Base-by-base conservation (phyloP, 352 stramenopile species). In the Globisporangium solare region DNA sequence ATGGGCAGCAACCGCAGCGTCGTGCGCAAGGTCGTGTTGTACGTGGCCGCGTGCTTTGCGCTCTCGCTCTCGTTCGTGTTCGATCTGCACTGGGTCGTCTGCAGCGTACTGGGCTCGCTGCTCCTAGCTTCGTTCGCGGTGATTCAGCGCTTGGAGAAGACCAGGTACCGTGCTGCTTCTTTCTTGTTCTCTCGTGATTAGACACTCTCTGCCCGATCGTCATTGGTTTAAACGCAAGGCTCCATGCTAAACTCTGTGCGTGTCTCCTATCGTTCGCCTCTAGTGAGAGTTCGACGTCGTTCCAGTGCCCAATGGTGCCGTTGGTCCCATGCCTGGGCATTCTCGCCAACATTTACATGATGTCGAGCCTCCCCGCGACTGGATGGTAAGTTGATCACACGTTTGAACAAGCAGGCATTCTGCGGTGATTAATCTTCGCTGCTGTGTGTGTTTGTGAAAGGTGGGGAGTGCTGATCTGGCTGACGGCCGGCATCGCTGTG, bases 381-480 rank as follows among this genome's bases (percentile, higher is more conserved):
- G 79, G 73, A 32, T 89, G 79, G 79, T 88, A 72, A 47, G 74
- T 24, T n/a, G 4, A 7, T 32, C 27, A 27, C 2, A 27, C 24
- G 24, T 5, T 27, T 27, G 5, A 27, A 5, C 24, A 27, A 5
- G 5, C 24, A 27, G 24, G 24, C 5, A 27, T 5, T 27, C 2
- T 27, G 24, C 24, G 24, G 24, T n/a, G 2, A 41, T 27, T 10
- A 18, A 12, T 11, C 13, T 14, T 43, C 21, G 5, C 7, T 20
- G 11, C 15, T 66, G 15, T 21, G 37, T 21, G 37, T 54, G 35
- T 43, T 21, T 5, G 10, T 15, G 22, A 47, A 50, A 93, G 83
- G 83, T 60, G 84, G n/a, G 79, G 86, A 13, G 78, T 95, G 22
- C 47, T 71, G 8, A 81, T 89, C 11, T 95, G 86, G 86, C 65